Conservation (phyloP, 345 rosid species). For the Hibiscus tridactylites region DNA sequence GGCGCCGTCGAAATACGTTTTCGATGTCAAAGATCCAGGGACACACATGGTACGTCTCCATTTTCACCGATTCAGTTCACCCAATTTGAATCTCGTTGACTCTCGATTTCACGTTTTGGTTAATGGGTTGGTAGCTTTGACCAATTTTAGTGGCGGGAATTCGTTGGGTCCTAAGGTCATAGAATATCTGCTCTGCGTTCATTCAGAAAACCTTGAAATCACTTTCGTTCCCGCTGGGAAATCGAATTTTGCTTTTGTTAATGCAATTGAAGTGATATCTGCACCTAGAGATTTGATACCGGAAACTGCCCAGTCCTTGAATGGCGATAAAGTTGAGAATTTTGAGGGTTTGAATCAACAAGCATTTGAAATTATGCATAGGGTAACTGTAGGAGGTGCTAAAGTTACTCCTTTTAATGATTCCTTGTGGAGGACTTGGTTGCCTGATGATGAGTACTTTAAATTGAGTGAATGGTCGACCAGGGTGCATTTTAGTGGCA, state of each 20-base stretch:
- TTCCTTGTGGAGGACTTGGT: conserved; percentile 83
- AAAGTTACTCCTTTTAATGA: conserved; percentile 89
- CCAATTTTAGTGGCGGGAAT: conserved; percentile 45
- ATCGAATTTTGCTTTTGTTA: conserved; percentile 58
- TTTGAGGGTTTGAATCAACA: conserved; percentile 46
- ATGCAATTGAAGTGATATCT: conserved; percentile 82
- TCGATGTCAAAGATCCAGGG: conserved; percentile 53
- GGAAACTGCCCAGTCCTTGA: conserved; percentile 41
- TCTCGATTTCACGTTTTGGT: conserved; percentile 75
- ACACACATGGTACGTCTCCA: conserved; percentile 76
- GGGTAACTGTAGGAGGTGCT: conserved; percentile 77
- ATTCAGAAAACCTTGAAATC: conserved; percentile 40
- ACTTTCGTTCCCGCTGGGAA: conserved; percentile 43
- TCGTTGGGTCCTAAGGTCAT: conserved; percentile 29
- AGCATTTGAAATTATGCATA: conserved; percentile 47
- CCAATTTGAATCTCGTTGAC: conserved; percentile 25
- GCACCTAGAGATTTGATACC: conserved; percentile 76
- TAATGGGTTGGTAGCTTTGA: conserved; percentile 55
- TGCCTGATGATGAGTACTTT: conserved; percentile 65
- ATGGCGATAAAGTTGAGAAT: conserved; percentile 28
- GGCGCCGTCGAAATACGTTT: conserved; percentile 51
- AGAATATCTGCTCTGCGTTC: conserved; percentile 57
- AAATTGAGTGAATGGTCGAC: conserved; percentile 36
- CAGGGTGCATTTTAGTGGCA: conserved; percentile 40
- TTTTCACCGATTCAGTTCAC: conserved; percentile 43